These are phyloP conservation scores for Coemansia sp. DNA, from an alignment of 192 early-diverging fungal genomes.

Conservation along the genomic window DNA sequence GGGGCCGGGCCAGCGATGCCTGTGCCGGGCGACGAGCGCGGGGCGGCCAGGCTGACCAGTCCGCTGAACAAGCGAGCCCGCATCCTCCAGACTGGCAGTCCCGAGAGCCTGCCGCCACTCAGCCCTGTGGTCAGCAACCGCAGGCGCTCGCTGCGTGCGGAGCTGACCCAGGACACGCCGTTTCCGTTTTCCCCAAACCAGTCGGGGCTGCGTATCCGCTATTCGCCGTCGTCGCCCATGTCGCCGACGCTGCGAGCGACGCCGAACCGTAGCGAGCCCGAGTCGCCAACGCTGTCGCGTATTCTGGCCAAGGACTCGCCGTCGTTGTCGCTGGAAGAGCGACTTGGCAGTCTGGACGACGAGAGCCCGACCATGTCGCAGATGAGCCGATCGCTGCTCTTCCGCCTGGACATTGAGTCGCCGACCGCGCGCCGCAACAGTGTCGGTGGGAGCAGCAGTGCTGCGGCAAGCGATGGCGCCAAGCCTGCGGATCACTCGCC, in stretches of 20 bases:
- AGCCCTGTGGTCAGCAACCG: conserved; percentile 49
- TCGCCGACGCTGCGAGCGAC: conserved; percentile 35
- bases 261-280: conserved; percentile 34
- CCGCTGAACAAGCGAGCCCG: conserved; percentile 42
- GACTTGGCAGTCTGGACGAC: conserved; percentile 26
- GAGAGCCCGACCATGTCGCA: conserved; percentile 45
- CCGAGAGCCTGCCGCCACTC: conserved; percentile 46
- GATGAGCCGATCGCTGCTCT: conserved; percentile 44
- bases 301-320: conserved; percentile 33
- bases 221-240: conserved; percentile 43
- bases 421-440: conserved; percentile 13
- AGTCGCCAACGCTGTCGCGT: conserved; percentile 39
- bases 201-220: conserved; percentile 37
- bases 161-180: conserved; percentile 25
- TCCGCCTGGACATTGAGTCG: conserved; percentile 45
- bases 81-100: conserved; percentile 38
- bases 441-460: background rate
- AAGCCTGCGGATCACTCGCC: conserved; percentile 8
- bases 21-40: background rate
- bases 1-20: background rate
- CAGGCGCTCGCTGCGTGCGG: conserved; percentile 26
- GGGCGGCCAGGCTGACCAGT: conserved; percentile 15
- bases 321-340: conserved; percentile 27
- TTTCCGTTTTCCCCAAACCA: conserved; percentile 38
- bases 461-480: background rate